Evolutionary conservation across 305 asterid species (phyloP), one percentile per base, ranked within the genome.

Genomic region (Stenogyne calaminthoides): DNA sequence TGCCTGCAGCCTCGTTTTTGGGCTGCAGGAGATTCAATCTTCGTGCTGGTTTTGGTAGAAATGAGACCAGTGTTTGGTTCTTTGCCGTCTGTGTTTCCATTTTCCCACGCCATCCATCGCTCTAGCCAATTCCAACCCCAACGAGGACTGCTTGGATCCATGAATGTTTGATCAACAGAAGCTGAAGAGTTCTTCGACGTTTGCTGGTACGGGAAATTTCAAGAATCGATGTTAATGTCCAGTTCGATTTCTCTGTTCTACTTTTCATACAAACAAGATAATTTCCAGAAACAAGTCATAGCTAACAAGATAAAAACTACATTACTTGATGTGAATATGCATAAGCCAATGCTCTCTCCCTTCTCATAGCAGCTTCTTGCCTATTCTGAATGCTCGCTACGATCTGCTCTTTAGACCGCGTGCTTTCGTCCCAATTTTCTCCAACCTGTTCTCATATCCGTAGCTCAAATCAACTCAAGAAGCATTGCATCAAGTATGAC

Each of bases 121-220:
- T 89, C 97, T 72, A 91, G 70, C 98, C 97, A 93, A 67, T 92
- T 89, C 98, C 98, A 91, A 11, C 98, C 98, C 97, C 97, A 87
- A 18, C 82, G 86, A 16, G 90, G 93, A 80, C 86, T 85, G 47
- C 78, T 80, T 34, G 88, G 85, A 67, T 92, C 92, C 90, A 87
- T 84, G 70, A 81, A 82, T 47, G 85, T 81, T 54, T 80, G 87
- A 64, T 78, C 83, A 44, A 80, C 57, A n/a, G 88, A 59, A 58
- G 66, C 79, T 5, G 88, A 77, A 32, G 84, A 68, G 71, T 67
- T 82, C 80, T 78, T 90, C 82, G 83, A 67, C 52, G 87, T 80
- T 81, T 81, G 84, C 91, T 88, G 81, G 68, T 56, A 61, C 5
- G 46, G 7, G 55, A 25, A 69, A 54, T 7, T 19, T 37, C 7